Evolutionary conservation across 352 stramenopile genomes (phyloP), one percentile per base, ranked within the genome.

Genomic region (Globisporangium rhizosaccharum): DNA sequence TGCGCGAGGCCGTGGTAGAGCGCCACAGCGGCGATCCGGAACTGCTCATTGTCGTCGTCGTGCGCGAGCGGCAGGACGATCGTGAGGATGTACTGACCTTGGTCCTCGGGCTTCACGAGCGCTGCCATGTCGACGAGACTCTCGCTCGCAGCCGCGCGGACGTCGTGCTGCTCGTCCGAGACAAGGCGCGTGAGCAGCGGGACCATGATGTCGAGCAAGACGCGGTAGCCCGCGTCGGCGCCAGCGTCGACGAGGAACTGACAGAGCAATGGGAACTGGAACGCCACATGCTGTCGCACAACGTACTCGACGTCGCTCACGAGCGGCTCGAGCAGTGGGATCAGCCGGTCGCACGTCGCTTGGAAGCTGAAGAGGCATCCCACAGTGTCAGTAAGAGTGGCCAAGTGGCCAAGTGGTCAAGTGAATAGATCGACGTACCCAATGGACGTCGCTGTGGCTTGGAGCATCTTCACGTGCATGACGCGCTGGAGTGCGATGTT

Each of bases 381-480:
- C 17, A 25, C 3, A 25, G 41, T 20, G 44, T 12, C 5, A 47
- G 44, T 26, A 14, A 47, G 41, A n/a, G 14, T 26, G 41, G 39
- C 14, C 3, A 11, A 2, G 18, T 30, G n/a, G 10, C 26, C 1
- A 9, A n/a, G 44, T 8, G 26, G 20, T 15, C 33, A 53, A 20
- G 11, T 42, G 15, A 25, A 12, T 17, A 7, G 36, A 42, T 5
- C n/a, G 8, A 57, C 59, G 56, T 57, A 92, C 57, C 90, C 90
- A 3, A 94, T 79, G 20, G 75, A 69, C 12, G 81, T 62, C 8
- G 89, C 85, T n/a, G 87, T 96, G 48, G 97, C 90, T 20, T 85
- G 87, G 41, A 98, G 65, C 89, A 97, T 98, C 74, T 97, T 97
- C 23, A 98, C 94, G 72, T 99, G 96, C 51, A 99, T 97, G 9